Percentiles rank a stretch among this genome's conserved stretches.
Conservation (phyloP, 768 basidiomycete species). For the Auricularia sp. region DNA sequence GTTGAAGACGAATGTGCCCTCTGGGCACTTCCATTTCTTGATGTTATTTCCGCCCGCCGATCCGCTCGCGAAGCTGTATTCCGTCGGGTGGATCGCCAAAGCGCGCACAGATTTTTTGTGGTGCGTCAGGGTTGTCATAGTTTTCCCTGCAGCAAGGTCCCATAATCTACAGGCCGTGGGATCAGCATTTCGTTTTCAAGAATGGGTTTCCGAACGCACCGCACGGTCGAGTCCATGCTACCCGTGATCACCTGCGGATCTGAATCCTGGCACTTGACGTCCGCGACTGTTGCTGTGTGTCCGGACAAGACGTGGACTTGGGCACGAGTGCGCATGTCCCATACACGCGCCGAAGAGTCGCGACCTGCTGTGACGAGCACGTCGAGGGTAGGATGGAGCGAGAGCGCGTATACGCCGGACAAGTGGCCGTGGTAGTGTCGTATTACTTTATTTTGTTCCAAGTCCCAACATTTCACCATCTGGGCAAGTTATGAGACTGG, state of each 20-base stretch:
- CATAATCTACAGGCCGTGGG: slow-evolving; percentile 50
- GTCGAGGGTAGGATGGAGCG: slow-evolving; percentile 91
- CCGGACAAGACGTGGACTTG: slow-evolving; percentile 89
- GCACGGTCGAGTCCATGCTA: slow-evolving; percentile 94
- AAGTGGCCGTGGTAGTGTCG: slow-evolving; percentile 97
- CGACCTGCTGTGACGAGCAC: slow-evolving; percentile 91
- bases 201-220: slow-evolving; percentile 35
- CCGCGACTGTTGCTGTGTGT: slow-evolving; percentile 90
- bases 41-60: slow-evolving; percentile 99
- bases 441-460: slow-evolving; percentile 98
- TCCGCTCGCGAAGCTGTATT: slow-evolving; percentile 92
- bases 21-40: slow-evolving; percentile 99
- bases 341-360: slow-evolving; percentile 93
- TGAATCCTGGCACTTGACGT: slow-evolving; percentile 92
- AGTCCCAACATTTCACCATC: slow-evolving; percentile 99
- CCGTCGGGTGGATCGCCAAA: slow-evolving; percentile 89
- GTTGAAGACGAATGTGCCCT: slow-evolving; percentile 92
- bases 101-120: slow-evolving; percentile 98
- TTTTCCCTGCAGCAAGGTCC: slow-evolving; percentile 97
- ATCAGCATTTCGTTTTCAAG: background rate
- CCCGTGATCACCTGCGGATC: slow-evolving; percentile 98
- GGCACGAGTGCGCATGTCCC: slow-evolving; percentile 99
- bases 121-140: slow-evolving; percentile 93
- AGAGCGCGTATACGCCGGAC: slow-evolving; percentile 91
- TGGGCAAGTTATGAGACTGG: slow-evolving; percentile 21